Conservation (phyloP, 805 yeast genomes). For the Candida ficus region DNA sequence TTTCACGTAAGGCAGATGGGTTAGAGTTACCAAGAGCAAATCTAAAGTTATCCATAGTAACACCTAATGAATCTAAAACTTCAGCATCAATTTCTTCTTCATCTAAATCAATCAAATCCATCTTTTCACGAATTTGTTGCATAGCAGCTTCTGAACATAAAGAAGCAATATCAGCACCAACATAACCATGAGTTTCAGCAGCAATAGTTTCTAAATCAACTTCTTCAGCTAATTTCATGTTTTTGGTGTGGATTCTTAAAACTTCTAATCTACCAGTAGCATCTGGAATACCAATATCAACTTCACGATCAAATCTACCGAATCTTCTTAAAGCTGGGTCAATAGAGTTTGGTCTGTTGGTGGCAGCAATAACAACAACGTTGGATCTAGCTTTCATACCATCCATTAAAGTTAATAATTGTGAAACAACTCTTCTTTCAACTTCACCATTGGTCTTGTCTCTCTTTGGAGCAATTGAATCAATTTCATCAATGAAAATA, state of each 20-base stretch:
- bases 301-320: constrained; percentile 87
- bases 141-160: constrained; percentile 99
- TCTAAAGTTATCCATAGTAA: constrained; percentile 97
- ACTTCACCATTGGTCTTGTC: constrained; percentile 99
- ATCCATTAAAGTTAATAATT: constrained; percentile 95
- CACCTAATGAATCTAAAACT: constrained; percentile 92
- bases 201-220: constrained; percentile 96
- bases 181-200: constrained; percentile 97
- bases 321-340: constrained; percentile 84
- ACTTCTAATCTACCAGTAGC: constrained; percentile 98
- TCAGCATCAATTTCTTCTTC: constrained; percentile 98
- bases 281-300: constrained; percentile 93
- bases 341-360: constrained; percentile 69
- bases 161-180: constrained; percentile 98
- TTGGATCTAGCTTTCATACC: constrained; percentile 99
- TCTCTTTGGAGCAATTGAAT: constrained; percentile 98
- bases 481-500: constrained; percentile 97
- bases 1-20: constrained; percentile 98
- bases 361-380: constrained; percentile 97
- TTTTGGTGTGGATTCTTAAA: constrained; percentile 94
- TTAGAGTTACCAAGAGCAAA: constrained; percentile 97
- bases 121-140: constrained; percentile 99
- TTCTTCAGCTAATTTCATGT: constrained; percentile 93
- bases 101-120: constrained; percentile 94
- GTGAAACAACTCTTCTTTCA: constrained; percentile 98